Evolutionary conservation across 768 basidiomycete genomes (phyloP).

Genomic region (Multifurca ochricompacta): DNA sequence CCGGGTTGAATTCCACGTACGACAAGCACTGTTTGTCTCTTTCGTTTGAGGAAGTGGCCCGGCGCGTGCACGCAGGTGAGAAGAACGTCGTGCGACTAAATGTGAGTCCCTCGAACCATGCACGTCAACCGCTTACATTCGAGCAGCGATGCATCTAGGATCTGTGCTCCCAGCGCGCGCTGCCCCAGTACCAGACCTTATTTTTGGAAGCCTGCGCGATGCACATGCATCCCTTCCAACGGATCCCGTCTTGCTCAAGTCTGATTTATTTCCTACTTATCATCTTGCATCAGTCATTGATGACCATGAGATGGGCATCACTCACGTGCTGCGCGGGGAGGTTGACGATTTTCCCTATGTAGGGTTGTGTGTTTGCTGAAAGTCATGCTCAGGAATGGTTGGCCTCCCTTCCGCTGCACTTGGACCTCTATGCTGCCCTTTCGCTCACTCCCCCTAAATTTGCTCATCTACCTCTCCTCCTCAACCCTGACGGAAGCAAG

Average conservation of each 20-base stretch:
- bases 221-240: conserved; percentile 73
- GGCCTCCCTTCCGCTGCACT: conserved; percentile 83
- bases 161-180: conserved; percentile 45
- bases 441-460: conserved; percentile 67
- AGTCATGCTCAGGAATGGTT: conserved; percentile 76
- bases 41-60: conserved; percentile 75
- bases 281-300: conserved; percentile 95
- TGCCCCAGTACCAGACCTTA: conserved; percentile 48
- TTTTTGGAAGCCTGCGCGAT: conserved; percentile 70
- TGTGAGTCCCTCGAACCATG: conserved; percentile 37
- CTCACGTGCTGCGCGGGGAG: conserved; percentile 93
- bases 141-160: conserved; percentile 36
- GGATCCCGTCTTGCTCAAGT: conserved; percentile 88
- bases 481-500: conserved; percentile 87
- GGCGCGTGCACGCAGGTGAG: conserved; percentile 68
- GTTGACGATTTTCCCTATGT: conserved; percentile 32
- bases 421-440: conserved; percentile 80
- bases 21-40: conserved; percentile 85
- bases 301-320: conserved; percentile 93
- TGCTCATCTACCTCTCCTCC: conserved; percentile 83
- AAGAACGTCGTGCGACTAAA: conserved; percentile 82
- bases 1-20: conserved; percentile 75
- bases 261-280: conserved; percentile 91
- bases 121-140: conserved; percentile 3
- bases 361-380: background rate